Evolutionary conservation across 2,329 filamentous ascomycete species (phyloP).

Genomic region (Aureobasidium pullulans): DNA sequence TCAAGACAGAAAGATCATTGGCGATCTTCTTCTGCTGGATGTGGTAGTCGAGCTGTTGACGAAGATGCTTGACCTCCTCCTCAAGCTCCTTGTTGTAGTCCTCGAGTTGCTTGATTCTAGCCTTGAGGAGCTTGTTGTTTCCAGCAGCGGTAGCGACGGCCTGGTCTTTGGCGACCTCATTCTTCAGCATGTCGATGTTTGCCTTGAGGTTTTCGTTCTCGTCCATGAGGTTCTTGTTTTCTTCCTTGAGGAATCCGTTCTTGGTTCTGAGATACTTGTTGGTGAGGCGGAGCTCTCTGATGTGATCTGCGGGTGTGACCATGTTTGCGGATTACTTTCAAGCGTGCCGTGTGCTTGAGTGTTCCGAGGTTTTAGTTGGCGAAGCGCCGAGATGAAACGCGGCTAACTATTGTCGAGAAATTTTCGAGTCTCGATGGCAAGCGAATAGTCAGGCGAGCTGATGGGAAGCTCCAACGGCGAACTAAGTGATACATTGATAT

Average conservation of each 20-base stretch:
- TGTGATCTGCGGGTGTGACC: neutral
- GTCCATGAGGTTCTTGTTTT: neutral
- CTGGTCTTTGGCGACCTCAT: neutral
- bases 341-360: neutral
- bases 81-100: neutral
- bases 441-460: no score
- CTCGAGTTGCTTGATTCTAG: neutral
- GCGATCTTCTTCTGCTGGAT: neutral
- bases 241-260: neutral
- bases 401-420: no score
- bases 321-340: neutral
- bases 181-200: slow-evolving; percentile 8
- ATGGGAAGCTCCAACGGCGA: no score
- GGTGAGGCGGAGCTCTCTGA: neutral
- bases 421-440: no score
- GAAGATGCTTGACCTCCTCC: neutral
- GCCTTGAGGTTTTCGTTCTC: neutral
- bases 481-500: no score
- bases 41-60: neutral
- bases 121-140: neutral
- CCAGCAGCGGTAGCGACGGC: neutral
- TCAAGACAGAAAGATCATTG: neutral
- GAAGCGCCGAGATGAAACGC: no score
- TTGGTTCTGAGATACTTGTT: neutral
- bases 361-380: neutral